Percentiles rank a stretch among this genome's conserved stretches.
Conservation (phyloP, 2,329 filamentous ascomycete genomes). For the Pezicula radicicola region DNA sequence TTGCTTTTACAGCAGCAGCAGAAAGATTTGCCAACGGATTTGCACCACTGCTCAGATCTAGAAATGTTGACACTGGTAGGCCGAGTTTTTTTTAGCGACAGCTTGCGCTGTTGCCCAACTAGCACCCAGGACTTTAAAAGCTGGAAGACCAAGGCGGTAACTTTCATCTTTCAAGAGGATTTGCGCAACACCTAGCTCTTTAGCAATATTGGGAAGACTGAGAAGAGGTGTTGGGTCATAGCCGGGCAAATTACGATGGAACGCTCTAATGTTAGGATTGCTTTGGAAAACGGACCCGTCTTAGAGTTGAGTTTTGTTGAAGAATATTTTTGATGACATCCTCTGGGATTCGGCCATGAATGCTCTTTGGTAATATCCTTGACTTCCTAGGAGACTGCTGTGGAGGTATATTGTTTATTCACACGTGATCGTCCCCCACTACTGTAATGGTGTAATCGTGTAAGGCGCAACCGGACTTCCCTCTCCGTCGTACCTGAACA, state of each 20-base stretch:
- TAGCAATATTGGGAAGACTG: conserved; percentile 49
- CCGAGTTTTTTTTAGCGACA: conserved; percentile 34
- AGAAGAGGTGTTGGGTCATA: conserved; percentile 21
- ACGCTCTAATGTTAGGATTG: no score
- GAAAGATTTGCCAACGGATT: background rate
- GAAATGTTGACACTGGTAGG: conserved; percentile 32
- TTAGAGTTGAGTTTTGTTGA: no score
- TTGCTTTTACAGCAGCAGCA: conserved; percentile 33
- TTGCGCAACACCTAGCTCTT: conserved; percentile 51
- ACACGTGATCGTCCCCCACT: background rate
- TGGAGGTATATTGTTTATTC: no score
- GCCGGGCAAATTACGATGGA: no score
- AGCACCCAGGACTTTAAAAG: conserved; percentile 81
- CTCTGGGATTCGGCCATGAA: no score
- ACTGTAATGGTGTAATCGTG: background rate
- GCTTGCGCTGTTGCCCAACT: conserved; percentile 69
- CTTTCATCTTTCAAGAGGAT: conserved; percentile 72
- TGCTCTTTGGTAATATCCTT: no score
- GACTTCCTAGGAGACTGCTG: no score
- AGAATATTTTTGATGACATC: no score
- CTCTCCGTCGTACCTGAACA: background rate
- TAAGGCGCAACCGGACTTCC: no score
- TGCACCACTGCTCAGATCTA: conserved; percentile 11
- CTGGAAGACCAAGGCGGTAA: conserved; percentile 62
- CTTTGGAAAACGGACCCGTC: no score